phyloP scores from a whole-genome alignment of 768 basidiomycete genomes.

The Cyclocybe cylindracea region DNA sequence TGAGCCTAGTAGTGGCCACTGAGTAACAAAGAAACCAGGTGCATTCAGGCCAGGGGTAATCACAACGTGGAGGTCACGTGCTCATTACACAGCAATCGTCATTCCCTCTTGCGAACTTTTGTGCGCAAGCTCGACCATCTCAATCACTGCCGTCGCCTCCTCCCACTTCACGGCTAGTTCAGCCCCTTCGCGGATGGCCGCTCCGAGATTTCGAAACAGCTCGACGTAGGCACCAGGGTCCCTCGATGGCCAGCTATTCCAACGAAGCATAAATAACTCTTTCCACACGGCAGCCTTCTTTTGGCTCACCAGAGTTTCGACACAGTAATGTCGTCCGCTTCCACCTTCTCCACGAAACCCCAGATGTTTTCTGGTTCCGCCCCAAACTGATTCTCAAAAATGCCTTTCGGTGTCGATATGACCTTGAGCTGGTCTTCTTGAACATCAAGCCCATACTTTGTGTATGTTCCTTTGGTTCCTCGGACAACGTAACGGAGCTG shows the following conservation, averaged over 20 bases:
- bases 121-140: constrained; percentile 76
- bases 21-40: constrained; percentile 8
- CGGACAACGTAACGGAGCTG: constrained; percentile 76
- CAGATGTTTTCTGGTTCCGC: constrained; percentile 63
- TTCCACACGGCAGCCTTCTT: background rate
- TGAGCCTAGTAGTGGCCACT: constrained; percentile 15
- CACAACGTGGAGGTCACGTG: constrained; percentile 26
- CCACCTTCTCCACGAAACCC: constrained; percentile 61
- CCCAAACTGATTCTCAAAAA: constrained; percentile 52
- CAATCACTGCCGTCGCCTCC: constrained; percentile 69
- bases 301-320: constrained; percentile 33
- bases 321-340: constrained; percentile 43
- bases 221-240: constrained; percentile 59
- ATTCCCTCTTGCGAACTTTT: constrained; percentile 62
- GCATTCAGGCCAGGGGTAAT: constrained; percentile 1
- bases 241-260: constrained; percentile 60
- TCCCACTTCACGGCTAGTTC: constrained; percentile 70
- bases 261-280: constrained; percentile 7
- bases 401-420: constrained; percentile 46
- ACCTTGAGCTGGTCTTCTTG: constrained; percentile 78
- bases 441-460: constrained; percentile 75
- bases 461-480: constrained; percentile 70
- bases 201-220: constrained; percentile 68
- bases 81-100: constrained; percentile 33
- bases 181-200: constrained; percentile 54